Percentiles rank a stretch among this genome's conserved stretches.
Conservation (phyloP, 2,329 filamentous ascomycete species). For the Penicillium sp. region DNA sequence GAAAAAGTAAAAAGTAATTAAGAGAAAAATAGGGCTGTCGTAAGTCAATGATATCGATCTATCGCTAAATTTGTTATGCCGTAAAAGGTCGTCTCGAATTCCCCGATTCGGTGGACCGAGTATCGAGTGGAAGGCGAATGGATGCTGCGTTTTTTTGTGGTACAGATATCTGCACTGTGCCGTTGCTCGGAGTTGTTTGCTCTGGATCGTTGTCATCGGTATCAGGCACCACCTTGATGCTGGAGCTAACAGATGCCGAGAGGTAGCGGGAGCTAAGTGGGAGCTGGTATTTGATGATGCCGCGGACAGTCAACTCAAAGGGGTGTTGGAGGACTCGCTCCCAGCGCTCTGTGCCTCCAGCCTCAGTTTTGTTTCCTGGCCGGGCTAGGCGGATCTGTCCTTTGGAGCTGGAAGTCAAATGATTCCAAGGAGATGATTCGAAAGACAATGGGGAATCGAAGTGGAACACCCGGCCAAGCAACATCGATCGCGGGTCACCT, state of each 20-base stretch:
- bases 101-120: conserved; percentile 7
- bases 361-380: conserved; percentile 84
- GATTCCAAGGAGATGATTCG: conserved; percentile 83
- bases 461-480: conserved; percentile 81
- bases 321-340: conserved; percentile 85
- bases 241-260: conserved; percentile 50
- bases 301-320: conserved; percentile 89
- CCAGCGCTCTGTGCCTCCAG: conserved; percentile 81
- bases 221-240: conserved; percentile 40
- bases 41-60: conserved; percentile 26
- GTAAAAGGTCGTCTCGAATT: conserved; percentile 29
- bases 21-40: conserved; percentile 17
- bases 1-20: conserved; percentile 6
- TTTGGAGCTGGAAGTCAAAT: conserved; percentile 67
- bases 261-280: conserved; percentile 56
- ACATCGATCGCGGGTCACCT: conserved; percentile 73
- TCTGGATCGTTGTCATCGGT: conserved; percentile 27
- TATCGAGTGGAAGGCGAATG: conserved; percentile 14
- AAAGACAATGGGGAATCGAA: conserved; percentile 89
- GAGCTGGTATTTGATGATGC: conserved; percentile 78
- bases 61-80: conserved; percentile 28
- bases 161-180: conserved; percentile 25
- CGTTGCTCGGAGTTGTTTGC: conserved; percentile 25
- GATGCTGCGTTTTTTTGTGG: conserved; percentile 5
- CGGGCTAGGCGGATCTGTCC: conserved; percentile 78